Percentiles rank a stretch among this genome's conserved stretches.
Evolutionary conservation across 2,329 filamentous ascomycete species (phyloP).

Genomic region (Epichloe brachyelytri): DNA sequence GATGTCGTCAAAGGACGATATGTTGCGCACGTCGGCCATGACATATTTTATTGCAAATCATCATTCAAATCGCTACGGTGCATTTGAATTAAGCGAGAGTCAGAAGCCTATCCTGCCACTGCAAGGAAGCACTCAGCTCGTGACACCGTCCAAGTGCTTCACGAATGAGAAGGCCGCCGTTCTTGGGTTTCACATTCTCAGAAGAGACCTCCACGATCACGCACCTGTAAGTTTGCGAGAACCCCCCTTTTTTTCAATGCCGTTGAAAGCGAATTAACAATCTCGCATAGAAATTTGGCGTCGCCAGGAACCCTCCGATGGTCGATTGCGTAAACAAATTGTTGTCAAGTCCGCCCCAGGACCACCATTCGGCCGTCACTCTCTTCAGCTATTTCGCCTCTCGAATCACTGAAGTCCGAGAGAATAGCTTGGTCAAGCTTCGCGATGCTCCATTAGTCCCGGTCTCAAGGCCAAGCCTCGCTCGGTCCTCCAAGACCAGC

Average conservation of each 20-base stretch:
- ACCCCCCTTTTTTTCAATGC: background rate
- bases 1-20: slow-evolving; percentile 50
- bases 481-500: slow-evolving; percentile 22
- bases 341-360: slow-evolving; percentile 57
- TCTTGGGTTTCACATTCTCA: slow-evolving; percentile 69
- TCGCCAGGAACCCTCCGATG: slow-evolving; percentile 70
- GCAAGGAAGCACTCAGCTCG: slow-evolving; percentile 54
- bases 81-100: slow-evolving; percentile 44
- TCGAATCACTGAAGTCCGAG: slow-evolving; percentile 60
- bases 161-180: slow-evolving; percentile 65
- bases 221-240: slow-evolving; percentile 34
- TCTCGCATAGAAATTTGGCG: slow-evolving; percentile 56
- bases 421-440: slow-evolving; percentile 45
- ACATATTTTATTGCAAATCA: slow-evolving; percentile 74
- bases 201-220: slow-evolving; percentile 64
- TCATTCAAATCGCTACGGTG: slow-evolving; percentile 60
- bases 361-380: slow-evolving; percentile 49
- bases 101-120: slow-evolving; percentile 58
- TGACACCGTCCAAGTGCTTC: slow-evolving; percentile 65
- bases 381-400: slow-evolving; percentile 77
- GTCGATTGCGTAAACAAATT: slow-evolving; percentile 62
- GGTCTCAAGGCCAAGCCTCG: slow-evolving; percentile 28
- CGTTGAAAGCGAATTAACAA: slow-evolving; percentile 4
- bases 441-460: slow-evolving; percentile 60
- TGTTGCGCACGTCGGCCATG: slow-evolving; percentile 56